Conservation (phyloP, 2,329 filamentous ascomycete genomes). For the Aotearoamyces nothofagi region DNA sequence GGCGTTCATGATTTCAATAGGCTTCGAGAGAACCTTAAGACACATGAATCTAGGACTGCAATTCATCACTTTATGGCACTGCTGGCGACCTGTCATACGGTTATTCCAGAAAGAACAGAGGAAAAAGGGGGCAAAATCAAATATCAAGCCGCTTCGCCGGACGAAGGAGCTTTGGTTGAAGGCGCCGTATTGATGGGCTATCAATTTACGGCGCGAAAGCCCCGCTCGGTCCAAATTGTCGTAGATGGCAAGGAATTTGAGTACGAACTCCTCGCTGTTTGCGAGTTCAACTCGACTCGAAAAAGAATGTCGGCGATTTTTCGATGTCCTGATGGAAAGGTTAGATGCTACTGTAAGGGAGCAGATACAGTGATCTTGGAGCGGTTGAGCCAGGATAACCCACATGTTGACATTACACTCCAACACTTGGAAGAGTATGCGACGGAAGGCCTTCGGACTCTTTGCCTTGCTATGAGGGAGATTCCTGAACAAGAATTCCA, state of each 20-base stretch:
- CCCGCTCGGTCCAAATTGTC: constrained; percentile 71
- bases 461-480: constrained; percentile 91
- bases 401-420: constrained; percentile 76
- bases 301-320: constrained; percentile 98
- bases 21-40: constrained; percentile 42
- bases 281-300: constrained; percentile 94
- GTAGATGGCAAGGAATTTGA: constrained; percentile 58
- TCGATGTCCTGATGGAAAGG: constrained; percentile 88
- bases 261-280: constrained; percentile 90
- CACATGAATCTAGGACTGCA: constrained; percentile 37
- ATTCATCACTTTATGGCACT: constrained; percentile 80
- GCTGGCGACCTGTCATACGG: constrained; percentile 84
- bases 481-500: constrained; percentile 77
- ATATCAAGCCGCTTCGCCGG: constrained; percentile 94
- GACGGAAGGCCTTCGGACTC: constrained; percentile 83
- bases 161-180: constrained; percentile 92
- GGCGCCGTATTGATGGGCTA: constrained; percentile 79
- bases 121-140: constrained; percentile 73
- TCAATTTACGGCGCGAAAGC: constrained; percentile 80
- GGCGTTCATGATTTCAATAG: constrained; percentile 55
- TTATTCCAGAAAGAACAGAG: constrained; percentile 80
- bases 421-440: constrained; percentile 98
- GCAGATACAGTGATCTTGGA: constrained; percentile 97
- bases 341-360: constrained; percentile 88
- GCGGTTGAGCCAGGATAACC: constrained; percentile 68